Evolutionary conservation across 164 flowering plant genomes (phyloP).

Genomic region (Echeveria elegans): DNA sequence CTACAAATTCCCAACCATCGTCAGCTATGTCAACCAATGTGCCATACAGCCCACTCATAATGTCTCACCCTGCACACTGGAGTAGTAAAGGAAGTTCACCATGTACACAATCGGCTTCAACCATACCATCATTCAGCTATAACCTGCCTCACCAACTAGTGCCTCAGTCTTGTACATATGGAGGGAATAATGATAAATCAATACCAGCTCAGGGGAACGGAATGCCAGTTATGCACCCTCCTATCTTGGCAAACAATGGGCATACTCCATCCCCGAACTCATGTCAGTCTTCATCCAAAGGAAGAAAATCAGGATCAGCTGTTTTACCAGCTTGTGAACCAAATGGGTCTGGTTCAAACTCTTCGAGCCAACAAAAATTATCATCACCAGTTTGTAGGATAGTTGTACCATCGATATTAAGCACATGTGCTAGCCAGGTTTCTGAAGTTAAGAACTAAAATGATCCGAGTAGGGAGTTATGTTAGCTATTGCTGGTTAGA

Average conservation of each 20-base stretch:
- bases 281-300: neutral
- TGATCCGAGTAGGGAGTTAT: too few relatives aligned
- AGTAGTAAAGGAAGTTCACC: conserved; percentile 13
- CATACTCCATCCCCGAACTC: neutral
- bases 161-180: conserved; percentile 18
- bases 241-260: neutral
- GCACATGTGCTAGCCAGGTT: conserved; percentile 5
- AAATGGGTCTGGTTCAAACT: conserved; percentile 13
- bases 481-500: too few relatives aligned
- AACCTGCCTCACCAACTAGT: conserved; percentile 14
- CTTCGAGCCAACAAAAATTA: conserved; percentile 14
- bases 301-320: conserved; percentile 8
- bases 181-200: conserved; percentile 6
- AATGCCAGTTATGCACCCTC: conserved; percentile 4
- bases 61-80: conserved; percentile 14
- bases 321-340: neutral
- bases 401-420: conserved; percentile 26
- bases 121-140: conserved; percentile 5
- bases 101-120: conserved; percentile 11
- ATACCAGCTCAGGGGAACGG: conserved; percentile 12
- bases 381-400: conserved; percentile 27
- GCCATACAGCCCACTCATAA: conserved; percentile 4
- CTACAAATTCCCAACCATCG: neutral
- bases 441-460: neutral
- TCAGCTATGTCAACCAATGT: conserved; percentile 10